Percentiles rank a stretch among this genome's conserved stretches.
These are phyloP conservation scores for Logfia minima DNA, from an alignment of 129 eudicot genomes.

Conservation along the genomic window DNA sequence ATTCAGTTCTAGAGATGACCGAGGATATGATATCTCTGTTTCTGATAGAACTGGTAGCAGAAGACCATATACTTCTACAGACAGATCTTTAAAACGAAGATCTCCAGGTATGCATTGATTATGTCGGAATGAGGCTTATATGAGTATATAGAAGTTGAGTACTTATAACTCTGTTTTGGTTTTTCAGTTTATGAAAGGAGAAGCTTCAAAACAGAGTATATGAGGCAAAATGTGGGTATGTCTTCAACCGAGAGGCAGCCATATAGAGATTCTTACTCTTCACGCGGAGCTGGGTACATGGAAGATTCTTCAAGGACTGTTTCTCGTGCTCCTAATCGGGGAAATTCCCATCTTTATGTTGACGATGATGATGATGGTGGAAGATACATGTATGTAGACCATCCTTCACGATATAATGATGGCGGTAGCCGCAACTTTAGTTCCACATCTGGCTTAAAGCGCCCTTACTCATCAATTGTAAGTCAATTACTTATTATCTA, in stretches of 20 bases:
- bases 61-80: conserved; percentile 38
- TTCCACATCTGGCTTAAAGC: conserved; percentile 38
- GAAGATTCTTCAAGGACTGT: conserved; percentile 37
- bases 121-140: neutral
- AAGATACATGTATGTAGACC: conserved; percentile 40
- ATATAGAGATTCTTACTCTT: conserved; percentile 41
- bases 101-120: conserved; percentile 37
- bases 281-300: conserved; percentile 41
- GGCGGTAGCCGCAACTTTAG: conserved; percentile 33
- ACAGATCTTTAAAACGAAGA: conserved; percentile 40
- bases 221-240: conserved; percentile 29
- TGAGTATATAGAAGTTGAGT: neutral
- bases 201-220: conserved; percentile 35
- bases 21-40: conserved; percentile 33
- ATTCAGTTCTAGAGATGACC: conserved; percentile 34
- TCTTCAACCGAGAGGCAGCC: conserved; percentile 36
- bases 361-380: conserved; percentile 47
- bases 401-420: conserved; percentile 41
- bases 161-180: neutral
- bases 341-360: conserved; percentile 29
- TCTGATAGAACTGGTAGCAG: conserved; percentile 38
- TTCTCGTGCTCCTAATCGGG: conserved; percentile 33
- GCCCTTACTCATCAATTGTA: conserved; percentile 44
- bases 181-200: conserved; percentile 40
- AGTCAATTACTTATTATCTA: conserved; percentile 21